Evolutionary conservation across 2,329 filamentous ascomycete genomes (phyloP).

Genomic region (Thielaviopsis musarum): DNA sequence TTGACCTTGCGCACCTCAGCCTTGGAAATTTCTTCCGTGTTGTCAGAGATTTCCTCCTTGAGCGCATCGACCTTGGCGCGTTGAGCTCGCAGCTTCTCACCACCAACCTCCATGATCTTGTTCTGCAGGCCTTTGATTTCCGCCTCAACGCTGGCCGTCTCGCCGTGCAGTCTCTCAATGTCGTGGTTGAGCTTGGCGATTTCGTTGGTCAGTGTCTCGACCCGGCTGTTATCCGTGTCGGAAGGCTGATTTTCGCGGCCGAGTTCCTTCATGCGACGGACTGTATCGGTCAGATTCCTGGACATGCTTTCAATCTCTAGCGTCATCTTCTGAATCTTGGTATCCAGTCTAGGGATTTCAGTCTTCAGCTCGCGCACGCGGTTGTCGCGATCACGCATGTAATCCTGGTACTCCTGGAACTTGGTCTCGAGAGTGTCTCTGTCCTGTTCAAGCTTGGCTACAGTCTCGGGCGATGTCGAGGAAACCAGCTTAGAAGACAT

Average conservation of each 20-base stretch:
- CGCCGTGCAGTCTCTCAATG: constrained; percentile 59
- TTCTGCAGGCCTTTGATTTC: constrained; percentile 88
- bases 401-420: constrained; percentile 71
- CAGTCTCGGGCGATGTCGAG: constrained; percentile 75
- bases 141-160: constrained; percentile 78
- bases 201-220: constrained; percentile 57
- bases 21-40: constrained; percentile 67
- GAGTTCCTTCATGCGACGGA: constrained; percentile 74
- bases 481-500: constrained; percentile 96
- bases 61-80: constrained; percentile 79
- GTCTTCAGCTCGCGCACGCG: constrained; percentile 55
- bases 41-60: constrained; percentile 67
- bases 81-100: constrained; percentile 78
- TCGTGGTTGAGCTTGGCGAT: constrained; percentile 61
- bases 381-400: constrained; percentile 63
- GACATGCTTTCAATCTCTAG: constrained; percentile 80
- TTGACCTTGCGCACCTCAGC: constrained; percentile 83
- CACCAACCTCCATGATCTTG: constrained; percentile 97
- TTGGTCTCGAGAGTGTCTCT: constrained; percentile 70
- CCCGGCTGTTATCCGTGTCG: constrained; percentile 60
- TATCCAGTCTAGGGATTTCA: constrained; percentile 71
- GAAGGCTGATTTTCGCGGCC: constrained; percentile 65
- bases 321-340: constrained; percentile 74
- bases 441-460: constrained; percentile 70
- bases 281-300: constrained; percentile 66